Base-by-base conservation (phyloP, 2,329 filamentous ascomycete genomes). In the Fusarium sp. region DNA sequence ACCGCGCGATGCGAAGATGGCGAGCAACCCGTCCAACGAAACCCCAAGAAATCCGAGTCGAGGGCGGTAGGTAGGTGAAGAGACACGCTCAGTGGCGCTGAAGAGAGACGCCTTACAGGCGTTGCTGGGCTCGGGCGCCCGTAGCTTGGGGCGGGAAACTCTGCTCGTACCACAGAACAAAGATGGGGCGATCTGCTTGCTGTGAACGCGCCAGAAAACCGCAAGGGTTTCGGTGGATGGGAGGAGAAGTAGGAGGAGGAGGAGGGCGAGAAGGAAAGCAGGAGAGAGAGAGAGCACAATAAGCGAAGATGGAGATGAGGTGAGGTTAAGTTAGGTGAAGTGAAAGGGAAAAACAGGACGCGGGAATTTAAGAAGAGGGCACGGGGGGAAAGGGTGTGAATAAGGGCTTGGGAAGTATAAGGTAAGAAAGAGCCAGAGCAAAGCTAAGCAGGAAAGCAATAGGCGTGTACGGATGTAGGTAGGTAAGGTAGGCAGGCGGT, bases 341-440 rank as follows among this genome's bases (percentile, higher is more conserved):
- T 52, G 25, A 58, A 59, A 57, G 31, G 58, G 50, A 69, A 68
- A 74, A 75, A 68, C 70, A 63, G 60, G 71, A 69, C 75, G 77
- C 77, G 77, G 75, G 72, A 79, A 79, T 78, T 79, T 79, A 77
- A 75, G 74, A 70, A 66, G 64, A 69, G 60, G 75, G 57, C 66
- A 74, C 63, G 67, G 57, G 58, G 67, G 72, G 70, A 64, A 74
- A 76, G 69, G 72, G 69, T 71, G 50, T 72, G 74, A 71, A 65
- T 76, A 75, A 79, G 77, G 77, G 77, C 73, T 79, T 77, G 71
- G 75, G 59, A 42, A 57, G 60, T 59, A 52, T 40, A 62, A 65
- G 65, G 65, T 27, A 56, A 57, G 59, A 61, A 50, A 65, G 68
- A 20, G 4, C 27, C 27, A 54, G 50, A 31, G 18, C 16, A 54